Evolutionary conservation across 2,329 filamentous ascomycete species (phyloP), one percentile per base, ranked within the genome.

Genomic region (Sclerotinia sclerotiorum): DNA sequence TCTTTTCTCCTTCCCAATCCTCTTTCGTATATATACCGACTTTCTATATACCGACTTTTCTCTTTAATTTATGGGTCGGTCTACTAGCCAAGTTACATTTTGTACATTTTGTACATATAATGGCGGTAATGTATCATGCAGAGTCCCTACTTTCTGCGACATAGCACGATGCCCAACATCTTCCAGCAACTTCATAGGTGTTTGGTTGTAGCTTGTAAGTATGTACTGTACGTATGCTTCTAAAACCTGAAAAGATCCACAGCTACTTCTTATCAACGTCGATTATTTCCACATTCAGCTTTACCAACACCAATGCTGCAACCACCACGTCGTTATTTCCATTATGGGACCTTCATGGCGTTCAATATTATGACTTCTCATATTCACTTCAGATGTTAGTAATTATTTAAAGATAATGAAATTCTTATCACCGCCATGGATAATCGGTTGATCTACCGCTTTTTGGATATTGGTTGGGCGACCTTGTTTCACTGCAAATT

Each of bases 141-240:
- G 39, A 56, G 54, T 44, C 57, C 57, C 57, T 60, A 46, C 57
- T 19, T 46, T 60, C 57, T 46, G 35, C 57, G 39, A 60, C 54
- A 56, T 56, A 56, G 15, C 54, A 56, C 54, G 21, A 39, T 35
- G 54, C 54, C 54, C 32, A 56, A 56, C 54, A 56, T 56, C 54
- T 35, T 54, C 32, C 13, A 7, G 5, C 8, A 24, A 24, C 13
- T 24, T 57, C 55, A 57, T 42, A 39, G 35, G 54, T 35, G 32
- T n/a, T 32, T n/a, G 7, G 54, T 56, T n/a, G 55, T 32, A 24
- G 15, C n/a, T 42, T 21, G 54, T 17, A 56, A 57, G 35, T 39
- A 42, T 35, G 35, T 35, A 35, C n/a, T 10, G 35, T 35, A 35
- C 7, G 32, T 6, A 35, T 35, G 6, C 5, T 27, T 27, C 57